Evolutionary conservation across 495 filamentous ascomycete genomes (phyloP), one percentile per base, ranked within the genome.

Genomic region (Clohesyomyces aquaticus): DNA sequence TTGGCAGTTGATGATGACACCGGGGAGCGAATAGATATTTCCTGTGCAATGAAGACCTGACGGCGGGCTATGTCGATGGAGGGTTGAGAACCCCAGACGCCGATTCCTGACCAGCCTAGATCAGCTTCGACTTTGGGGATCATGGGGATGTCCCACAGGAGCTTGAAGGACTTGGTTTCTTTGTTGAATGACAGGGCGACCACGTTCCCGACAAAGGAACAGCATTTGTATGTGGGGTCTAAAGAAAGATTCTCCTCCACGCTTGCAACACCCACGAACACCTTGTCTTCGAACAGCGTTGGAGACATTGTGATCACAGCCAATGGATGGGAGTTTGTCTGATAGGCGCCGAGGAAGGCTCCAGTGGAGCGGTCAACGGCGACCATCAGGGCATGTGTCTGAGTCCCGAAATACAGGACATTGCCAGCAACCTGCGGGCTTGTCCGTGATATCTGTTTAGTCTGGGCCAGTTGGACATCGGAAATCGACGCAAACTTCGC

Each of bases 41-140:
- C 74, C 76, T 6, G 77, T 77, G 63, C 77, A 62, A 77, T 70
- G 66, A 76, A 77, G 51, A 79, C 71, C 57, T 78, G 77, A 23
- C 63, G 47, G 4, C 68, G 69, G 1, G 12, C 26, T 1, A 35
- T 14, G 43, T 79, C 77, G 48, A 79, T 77, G 27, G 77, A 58
- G 19, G 77, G 76, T 60, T 78, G 76, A 47, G 69, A 72, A 25
- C 77, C 77, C 77, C 77, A 79, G 14, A 78, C 53, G 14, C 62
- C 61, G 27, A 53, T 70, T 26, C 77, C 77, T 2, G 74, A 65
- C 75, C 73, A 79, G 45, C 68, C 61, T 19, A 18, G 41, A n/a
- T 14, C 47, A 29, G 3, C 29, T 10, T 6, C 6, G n/a, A 29
- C 12, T 11, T 23, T 53, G 12, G 74, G 74, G 28, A 76, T 65